These are phyloP conservation scores for Sparassis latifolia DNA, from an alignment of 1,284 basidiomycete genomes.

Conservation along the genomic window DNA sequence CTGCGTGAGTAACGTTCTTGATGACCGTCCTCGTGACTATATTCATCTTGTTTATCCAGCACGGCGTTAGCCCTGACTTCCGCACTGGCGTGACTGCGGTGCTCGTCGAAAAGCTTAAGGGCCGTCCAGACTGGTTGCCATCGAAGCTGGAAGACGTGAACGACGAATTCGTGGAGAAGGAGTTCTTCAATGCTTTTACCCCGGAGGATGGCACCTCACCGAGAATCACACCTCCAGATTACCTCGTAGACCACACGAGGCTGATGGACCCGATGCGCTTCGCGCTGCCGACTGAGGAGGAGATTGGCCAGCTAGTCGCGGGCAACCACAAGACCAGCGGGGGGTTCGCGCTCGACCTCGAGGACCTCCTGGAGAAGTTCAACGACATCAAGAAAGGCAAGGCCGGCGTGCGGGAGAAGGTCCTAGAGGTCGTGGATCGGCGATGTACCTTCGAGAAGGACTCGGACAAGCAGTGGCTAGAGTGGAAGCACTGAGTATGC, in stretches of 20 bases:
- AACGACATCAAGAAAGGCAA: conserved; percentile 44
- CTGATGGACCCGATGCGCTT: conserved; percentile 44
- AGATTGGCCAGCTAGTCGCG: conserved; percentile 55
- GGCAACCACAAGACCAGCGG: conserved; percentile 53
- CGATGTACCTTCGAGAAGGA: conserved; percentile 45
- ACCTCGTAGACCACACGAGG: conserved; percentile 18
- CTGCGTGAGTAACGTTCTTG: conserved; percentile 51
- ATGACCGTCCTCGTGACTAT: neutral
- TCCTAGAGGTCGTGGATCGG: conserved; percentile 64
- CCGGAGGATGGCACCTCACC: conserved; percentile 33
- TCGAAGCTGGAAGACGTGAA: conserved; percentile 51
- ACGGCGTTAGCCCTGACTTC: conserved; percentile 78
- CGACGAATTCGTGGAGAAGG: conserved; percentile 40
- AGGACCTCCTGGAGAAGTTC: conserved; percentile 58
- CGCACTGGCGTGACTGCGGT: conserved; percentile 72
- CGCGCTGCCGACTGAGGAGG: conserved; percentile 61
- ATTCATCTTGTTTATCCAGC: conserved; percentile 33
- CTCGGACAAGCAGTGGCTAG: conserved; percentile 48
- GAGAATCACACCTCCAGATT: conserved; percentile 38
- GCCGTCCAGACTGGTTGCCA: conserved; percentile 64
- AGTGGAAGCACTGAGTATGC: conserved; percentile 42
- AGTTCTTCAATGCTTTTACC: conserved; percentile 50
- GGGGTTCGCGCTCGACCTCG: conserved; percentile 47
- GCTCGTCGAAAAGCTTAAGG: conserved; percentile 56
- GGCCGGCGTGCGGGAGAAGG: conserved; percentile 66